Evolutionary conservation across 495 filamentous ascomycete species (phyloP).

Genomic region (Aspergillus conjunctus): DNA sequence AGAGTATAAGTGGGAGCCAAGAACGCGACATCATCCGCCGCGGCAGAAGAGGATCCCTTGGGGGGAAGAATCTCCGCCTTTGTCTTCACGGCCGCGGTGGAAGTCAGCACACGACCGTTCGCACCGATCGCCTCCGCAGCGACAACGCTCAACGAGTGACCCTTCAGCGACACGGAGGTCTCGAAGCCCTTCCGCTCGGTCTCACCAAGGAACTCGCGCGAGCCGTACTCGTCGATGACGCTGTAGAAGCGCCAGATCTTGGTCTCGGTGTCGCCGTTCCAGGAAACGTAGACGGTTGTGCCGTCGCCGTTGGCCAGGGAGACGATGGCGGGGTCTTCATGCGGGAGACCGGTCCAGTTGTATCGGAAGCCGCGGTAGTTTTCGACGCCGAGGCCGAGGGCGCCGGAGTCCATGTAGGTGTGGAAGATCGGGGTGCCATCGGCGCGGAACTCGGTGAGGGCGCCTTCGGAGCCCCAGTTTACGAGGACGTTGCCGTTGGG

Average conservation of each 20-base stretch:
- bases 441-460: conserved; percentile 54
- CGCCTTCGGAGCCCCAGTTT: conserved; percentile 58
- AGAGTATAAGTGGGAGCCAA: conserved; percentile 13
- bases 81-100: conserved; percentile 27
- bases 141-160: conserved; percentile 25
- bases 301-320: conserved; percentile 31
- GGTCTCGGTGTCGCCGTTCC: conserved; percentile 49
- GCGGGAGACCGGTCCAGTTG: conserved; percentile 40
- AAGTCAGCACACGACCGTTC: conserved; percentile 31
- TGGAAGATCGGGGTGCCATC: conserved; percentile 53
- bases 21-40: background rate
- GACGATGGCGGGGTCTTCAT: conserved; percentile 39
- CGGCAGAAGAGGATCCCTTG: background rate
- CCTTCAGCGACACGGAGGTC: conserved; percentile 31
- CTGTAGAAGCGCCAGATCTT: conserved; percentile 42
- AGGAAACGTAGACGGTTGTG: conserved; percentile 42
- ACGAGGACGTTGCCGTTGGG: conserved; percentile 56
- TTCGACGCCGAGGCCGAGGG: conserved; percentile 35
- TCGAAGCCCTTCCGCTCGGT: conserved; percentile 40
- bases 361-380: conserved; percentile 42
- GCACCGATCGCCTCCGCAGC: conserved; percentile 22
- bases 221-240: conserved; percentile 36
- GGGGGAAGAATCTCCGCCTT: conserved; percentile 29
- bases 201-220: conserved; percentile 40
- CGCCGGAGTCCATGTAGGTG: conserved; percentile 36